Conservation (phyloP, 208 protist species). For the Leishmania tarentolae region DNA sequence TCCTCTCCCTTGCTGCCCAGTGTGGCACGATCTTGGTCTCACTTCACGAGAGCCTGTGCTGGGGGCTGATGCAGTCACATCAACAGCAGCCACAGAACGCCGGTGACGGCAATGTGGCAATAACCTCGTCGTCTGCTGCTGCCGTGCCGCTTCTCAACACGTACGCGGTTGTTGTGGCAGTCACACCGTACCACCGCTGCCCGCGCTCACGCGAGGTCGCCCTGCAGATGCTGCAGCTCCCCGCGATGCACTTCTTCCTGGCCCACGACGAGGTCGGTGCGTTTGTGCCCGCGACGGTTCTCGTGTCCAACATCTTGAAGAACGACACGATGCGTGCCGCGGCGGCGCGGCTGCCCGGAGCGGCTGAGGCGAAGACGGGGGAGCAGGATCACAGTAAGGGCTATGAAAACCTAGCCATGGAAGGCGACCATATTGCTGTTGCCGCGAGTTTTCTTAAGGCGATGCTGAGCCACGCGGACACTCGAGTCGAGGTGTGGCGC, state of each 20-base stretch:
- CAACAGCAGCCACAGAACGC: background rate
- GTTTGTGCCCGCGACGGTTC: conserved; percentile 30
- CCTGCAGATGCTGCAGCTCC: conserved; percentile 48
- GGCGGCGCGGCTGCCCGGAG: conserved; percentile 20
- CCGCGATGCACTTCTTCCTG: conserved; percentile 43
- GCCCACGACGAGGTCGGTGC: conserved; percentile 15
- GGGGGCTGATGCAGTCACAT: conserved; percentile 31
- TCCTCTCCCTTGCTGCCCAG: conserved; percentile 68
- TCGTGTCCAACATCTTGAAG: conserved; percentile 35
- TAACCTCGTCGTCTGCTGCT: background rate
- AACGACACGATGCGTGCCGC: conserved; percentile 35
- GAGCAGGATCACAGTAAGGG: background rate
- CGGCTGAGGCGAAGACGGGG: background rate
- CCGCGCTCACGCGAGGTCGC: conserved; percentile 42
- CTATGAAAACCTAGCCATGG: background rate
- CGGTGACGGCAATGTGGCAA: background rate
- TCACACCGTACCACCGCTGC: conserved; percentile 81
- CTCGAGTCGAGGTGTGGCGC: conserved; percentile 66
- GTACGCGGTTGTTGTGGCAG: conserved; percentile 44
- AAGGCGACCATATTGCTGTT: background rate
- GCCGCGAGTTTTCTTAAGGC: conserved; percentile 25
- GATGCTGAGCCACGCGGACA: conserved; percentile 60
- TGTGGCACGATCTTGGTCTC: conserved; percentile 50
- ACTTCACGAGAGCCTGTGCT: conserved; percentile 64
- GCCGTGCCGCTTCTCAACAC: conserved; percentile 35